These are phyloP conservation scores for Fraxinus xanthoxyloides DNA, from an alignment of 305 asterid species.

Conservation along the genomic window DNA sequence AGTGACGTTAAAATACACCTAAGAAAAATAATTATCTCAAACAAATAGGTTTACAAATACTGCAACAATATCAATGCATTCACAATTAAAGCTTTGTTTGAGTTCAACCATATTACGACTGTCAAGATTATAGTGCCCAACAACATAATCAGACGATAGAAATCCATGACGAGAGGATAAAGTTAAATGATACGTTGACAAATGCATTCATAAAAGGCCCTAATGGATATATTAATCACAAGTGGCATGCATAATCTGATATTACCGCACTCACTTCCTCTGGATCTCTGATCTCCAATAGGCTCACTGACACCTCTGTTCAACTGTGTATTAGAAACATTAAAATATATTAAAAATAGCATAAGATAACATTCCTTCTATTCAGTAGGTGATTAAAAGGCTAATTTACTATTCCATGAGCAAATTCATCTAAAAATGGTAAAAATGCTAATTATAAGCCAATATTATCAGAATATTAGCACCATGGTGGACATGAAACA, in stretches of 20 bases:
- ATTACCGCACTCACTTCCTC: constrained; percentile 69
- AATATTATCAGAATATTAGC: not conserved
- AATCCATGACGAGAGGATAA: not conserved
- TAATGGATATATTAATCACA: not conserved
- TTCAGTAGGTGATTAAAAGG: not conserved
- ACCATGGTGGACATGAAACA: not conserved
- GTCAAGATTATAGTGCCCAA: not conserved
- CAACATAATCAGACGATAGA: not conserved
- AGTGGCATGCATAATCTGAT: not conserved
- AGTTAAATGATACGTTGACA: not conserved
- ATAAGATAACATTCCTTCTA: constrained; percentile 10
- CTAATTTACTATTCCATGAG: not conserved
- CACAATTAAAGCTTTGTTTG: not conserved
- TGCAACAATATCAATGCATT: not conserved
- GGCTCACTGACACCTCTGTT: constrained; percentile 59
- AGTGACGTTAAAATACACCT: not conserved
- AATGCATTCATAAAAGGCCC: not conserved
- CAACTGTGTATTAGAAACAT: constrained; percentile 48
- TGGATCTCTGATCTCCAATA: constrained; percentile 64
- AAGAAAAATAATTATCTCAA: not conserved
- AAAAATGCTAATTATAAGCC: not conserved
- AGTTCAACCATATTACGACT: not conserved
- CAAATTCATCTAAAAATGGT: not conserved
- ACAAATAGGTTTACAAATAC: not conserved
- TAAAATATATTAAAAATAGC: not conserved